Conservation (phyloP, 371 early-diverging fungal species). For the Batrachochytrium dendrobatidis region DNA sequence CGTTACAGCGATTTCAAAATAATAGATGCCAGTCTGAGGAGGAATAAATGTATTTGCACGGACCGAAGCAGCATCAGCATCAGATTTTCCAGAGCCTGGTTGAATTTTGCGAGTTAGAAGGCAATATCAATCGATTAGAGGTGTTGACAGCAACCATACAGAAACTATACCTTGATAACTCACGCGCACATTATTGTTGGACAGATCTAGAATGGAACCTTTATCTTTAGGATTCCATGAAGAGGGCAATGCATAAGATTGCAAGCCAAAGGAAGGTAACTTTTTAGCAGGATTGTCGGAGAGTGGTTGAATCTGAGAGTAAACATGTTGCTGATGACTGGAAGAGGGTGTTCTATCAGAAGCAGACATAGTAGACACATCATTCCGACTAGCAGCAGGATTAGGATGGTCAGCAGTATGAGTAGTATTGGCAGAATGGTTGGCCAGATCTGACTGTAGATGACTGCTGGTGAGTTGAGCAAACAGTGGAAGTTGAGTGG, state of each 20-base stretch:
- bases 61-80: conserved; percentile 77
- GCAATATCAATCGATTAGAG: not conserved
- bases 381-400: not conserved
- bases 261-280: not conserved
- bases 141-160: too few relatives aligned
- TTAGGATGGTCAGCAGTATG: not conserved
- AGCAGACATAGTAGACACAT: not conserved
- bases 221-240: conserved; percentile 23
- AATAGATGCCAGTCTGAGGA: conserved; percentile 81
- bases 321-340: not conserved
- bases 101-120: not conserved
- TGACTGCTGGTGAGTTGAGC: not conserved
- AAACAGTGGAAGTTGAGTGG: not conserved
- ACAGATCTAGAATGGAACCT: conserved; percentile 13
- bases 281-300: not conserved
- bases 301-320: not conserved
- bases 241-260: conserved; percentile 11
- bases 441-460: not conserved
- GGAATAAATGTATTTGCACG: conserved; percentile 78
- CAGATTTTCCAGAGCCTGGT: conserved; percentile 68
- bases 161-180: conserved; percentile 13
- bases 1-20: conserved; percentile 79
- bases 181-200: conserved; percentile 10
- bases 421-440: not conserved
- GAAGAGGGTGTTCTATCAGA: not conserved